Evolutionary conservation across 1,284 basidiomycete species (phyloP).

Genomic region (Golubevia sp.): DNA sequence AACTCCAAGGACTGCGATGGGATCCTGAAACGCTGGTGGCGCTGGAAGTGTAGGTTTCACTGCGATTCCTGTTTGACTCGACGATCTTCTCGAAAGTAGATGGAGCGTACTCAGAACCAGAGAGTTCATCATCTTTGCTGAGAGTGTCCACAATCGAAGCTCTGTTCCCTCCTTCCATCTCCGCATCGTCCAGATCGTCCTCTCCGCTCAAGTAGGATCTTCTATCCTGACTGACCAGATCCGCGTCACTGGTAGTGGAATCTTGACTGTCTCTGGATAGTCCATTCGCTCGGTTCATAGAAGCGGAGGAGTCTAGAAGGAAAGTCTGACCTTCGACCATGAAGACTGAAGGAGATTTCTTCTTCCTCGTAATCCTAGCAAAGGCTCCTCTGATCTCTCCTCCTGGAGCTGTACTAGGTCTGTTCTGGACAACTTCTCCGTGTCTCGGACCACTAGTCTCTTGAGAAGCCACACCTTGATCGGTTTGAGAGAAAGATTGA

Average conservation of each 20-base stretch:
- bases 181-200: conserved; percentile 13
- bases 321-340: conserved; percentile 29
- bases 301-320: conserved; percentile 8
- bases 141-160: neutral
- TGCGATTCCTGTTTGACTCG: too few species aligned
- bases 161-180: neutral
- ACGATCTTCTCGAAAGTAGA: too few species aligned
- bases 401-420: conserved; percentile 24
- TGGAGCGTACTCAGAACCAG: too few species aligned
- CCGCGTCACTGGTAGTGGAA: too few species aligned
- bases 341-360: conserved; percentile 11
- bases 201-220: conserved; percentile 5
- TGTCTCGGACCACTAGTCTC: neutral
- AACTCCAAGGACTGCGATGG: too few species aligned
- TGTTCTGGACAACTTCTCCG: conserved; percentile 17
- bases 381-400: conserved; percentile 5
- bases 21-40: too few species aligned
- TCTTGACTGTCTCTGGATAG: too few species aligned
- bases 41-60: too few species aligned
- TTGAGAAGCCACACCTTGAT: too few species aligned
- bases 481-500: too few species aligned
- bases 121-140: too few species aligned
- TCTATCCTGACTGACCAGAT: conserved; percentile 1
- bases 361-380: too few species aligned
- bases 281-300: neutral